Evolutionary conservation across 129 eudicot species (phyloP), one percentile per base, ranked within the genome.

Genomic region (Chrysanthemum makinoi): DNA sequence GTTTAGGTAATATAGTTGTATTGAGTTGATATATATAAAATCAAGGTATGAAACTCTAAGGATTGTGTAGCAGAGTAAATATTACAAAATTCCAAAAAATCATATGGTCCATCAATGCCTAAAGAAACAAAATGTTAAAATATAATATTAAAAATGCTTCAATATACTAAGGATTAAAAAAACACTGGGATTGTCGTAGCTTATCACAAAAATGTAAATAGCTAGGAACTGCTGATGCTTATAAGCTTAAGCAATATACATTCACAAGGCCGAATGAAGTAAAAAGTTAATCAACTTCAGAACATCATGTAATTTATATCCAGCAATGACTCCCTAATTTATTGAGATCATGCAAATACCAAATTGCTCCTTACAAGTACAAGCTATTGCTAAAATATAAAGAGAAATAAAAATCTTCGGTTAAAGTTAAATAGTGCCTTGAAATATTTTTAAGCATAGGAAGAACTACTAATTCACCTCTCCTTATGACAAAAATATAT

Each of bases 381-480:
- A 12, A 62, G 9, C 12, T 33, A 35, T 35, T 8, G 50, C 68
- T 35, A 62, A 33, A 62, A 35, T 20, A 51, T 5, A 15, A 16
- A 17, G 10, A 16, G 19, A 62, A 14, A 14, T 30, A 33, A 5
- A 62, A 14, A 15, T 62, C 67, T 56, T 18, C 12, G 20, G 26
- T 63, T n/a, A 35, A 61, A 30, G 17, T 1, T 12, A 15, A 9
- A 6, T 49, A 26, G 57, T 28, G 9, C 6, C 47, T 50, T 49
- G 20, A 3, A 7, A 12, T n/a, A 49, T 9, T 26, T 26, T 51
- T 15, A 51, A 69, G 20, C 62, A 52, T 69, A 22, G 17, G 52
- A 69, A 69, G 63, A 69, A 69, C 7, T 28, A 50, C 30, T 53
- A 52, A 10, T 68, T 68, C 49, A 28, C 15, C n/a, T 15, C 20